A percentile compares a stretch with the other conserved stretches of the same genome.
Evolutionary conservation across 257 asterid genomes (phyloP).

Genomic region (Fraxinus quadrangulata): DNA sequence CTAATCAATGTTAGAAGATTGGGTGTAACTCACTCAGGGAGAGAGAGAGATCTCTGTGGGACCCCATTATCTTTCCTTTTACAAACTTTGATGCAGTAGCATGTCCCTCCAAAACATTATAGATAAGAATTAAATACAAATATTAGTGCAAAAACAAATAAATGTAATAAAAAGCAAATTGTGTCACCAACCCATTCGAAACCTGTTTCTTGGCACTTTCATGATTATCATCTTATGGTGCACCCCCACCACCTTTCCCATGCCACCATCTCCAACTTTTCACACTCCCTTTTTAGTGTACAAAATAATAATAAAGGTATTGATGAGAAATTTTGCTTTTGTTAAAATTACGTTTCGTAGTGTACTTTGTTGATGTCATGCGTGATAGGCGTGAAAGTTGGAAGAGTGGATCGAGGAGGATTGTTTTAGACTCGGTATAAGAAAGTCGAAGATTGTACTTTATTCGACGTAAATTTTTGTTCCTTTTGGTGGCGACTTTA

Average conservation of each 20-base stretch:
- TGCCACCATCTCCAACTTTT: conserved; percentile 20
- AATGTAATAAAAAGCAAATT: conserved; percentile 3
- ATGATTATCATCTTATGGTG: conserved; percentile 41
- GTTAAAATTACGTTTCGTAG: neutral
- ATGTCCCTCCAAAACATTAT: conserved; percentile 21
- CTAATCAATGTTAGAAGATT: conserved; percentile 36
- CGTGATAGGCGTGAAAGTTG: neutral
- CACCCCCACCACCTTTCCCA: conserved; percentile 31
- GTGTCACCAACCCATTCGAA: conserved; percentile 51
- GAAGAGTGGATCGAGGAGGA: neutral
- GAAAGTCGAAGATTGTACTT: too few relatives aligned
- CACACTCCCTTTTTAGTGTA: conserved; percentile 13
- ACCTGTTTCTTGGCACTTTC: conserved; percentile 44
- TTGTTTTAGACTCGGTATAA: too few relatives aligned
- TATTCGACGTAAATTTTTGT: neutral
- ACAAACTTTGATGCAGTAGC: conserved; percentile 58
- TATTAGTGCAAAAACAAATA: neutral
- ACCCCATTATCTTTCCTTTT: conserved; percentile 38
- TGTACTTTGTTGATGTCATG: neutral
- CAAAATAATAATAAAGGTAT: neutral
- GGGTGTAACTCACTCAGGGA: conserved; percentile 29
- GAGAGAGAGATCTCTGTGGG: conserved; percentile 46
- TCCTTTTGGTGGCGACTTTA: too few relatives aligned
- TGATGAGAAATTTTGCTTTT: neutral
- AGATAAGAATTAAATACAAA: conserved; percentile 9